phyloP scores from a whole-genome alignment of 306 rosid species.

The Castanea crenata region DNA sequence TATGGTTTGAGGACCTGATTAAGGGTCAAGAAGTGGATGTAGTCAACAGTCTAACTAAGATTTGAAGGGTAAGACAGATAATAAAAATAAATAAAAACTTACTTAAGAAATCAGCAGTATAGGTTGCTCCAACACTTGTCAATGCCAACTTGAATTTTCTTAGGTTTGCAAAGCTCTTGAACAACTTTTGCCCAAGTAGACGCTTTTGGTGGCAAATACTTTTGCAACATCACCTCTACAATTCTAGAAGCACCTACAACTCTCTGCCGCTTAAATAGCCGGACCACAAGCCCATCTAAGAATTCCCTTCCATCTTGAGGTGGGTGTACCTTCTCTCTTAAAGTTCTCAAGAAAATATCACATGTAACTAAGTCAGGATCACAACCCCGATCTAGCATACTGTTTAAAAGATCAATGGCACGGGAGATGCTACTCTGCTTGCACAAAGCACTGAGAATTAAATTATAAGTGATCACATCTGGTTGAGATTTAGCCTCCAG shows the following conservation, averaged over 20 bases:
- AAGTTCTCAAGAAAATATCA: conserved; percentile 65
- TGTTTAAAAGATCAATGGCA: conserved; percentile 66
- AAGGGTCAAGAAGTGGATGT: not conserved
- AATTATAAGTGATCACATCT: conserved; percentile 77
- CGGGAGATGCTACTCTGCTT: conserved; percentile 53
- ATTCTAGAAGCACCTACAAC: conserved; percentile 52
- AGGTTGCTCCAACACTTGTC: conserved; percentile 63
- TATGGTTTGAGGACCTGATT: not conserved
- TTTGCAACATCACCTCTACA: conserved; percentile 70
- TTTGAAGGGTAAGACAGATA: not conserved
- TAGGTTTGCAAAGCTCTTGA: conserved; percentile 60
- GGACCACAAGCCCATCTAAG: conserved; percentile 78
- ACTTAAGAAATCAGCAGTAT: conserved; percentile 36
- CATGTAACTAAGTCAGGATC: conserved; percentile 83
- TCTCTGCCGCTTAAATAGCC: conserved; percentile 63
- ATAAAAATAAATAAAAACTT: not conserved
- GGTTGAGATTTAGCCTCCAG: conserved; percentile 62
- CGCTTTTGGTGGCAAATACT: conserved; percentile 58
- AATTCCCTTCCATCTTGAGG: conserved; percentile 86
- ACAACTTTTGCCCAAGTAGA: conserved; percentile 79
- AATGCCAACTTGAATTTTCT: conserved; percentile 45
- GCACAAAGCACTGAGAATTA: conserved; percentile 71
- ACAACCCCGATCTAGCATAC: conserved; percentile 72
- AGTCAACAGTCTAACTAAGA: not conserved
- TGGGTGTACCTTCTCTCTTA: conserved; percentile 61